Conservation (phyloP, 1,284 basidiomycete genomes). For the Apiotrichum mycotoxinovorans region DNA sequence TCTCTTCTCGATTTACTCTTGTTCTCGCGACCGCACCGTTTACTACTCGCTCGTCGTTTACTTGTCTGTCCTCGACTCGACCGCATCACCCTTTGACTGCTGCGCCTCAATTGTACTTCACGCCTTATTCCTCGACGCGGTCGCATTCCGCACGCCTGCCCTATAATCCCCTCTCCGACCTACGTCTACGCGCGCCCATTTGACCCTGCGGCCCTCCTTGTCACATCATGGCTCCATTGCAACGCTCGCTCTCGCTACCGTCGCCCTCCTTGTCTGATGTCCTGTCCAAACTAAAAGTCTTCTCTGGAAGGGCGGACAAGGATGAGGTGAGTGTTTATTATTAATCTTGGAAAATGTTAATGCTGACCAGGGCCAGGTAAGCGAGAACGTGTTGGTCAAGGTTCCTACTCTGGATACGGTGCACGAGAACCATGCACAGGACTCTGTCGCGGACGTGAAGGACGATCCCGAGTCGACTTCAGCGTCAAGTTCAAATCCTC, state of each 20-base stretch:
- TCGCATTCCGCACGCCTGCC: too few species aligned
- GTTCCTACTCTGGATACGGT: background rate
- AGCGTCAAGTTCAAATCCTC: background rate
- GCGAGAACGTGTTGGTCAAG: background rate
- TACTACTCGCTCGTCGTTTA: background rate
- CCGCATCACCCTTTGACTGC: too few species aligned
- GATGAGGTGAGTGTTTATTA: conserved; percentile 43
- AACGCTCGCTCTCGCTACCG: conserved; percentile 45
- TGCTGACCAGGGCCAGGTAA: background rate
- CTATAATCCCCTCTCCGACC: background rate
- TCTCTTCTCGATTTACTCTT: background rate
- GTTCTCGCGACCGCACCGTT: background rate
- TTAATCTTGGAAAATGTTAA: background rate
- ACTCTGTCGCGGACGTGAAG: background rate
- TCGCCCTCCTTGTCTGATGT: conserved; percentile 37
- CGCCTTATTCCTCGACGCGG: too few species aligned
- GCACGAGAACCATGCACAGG: too few species aligned
- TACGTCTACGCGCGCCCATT: too few species aligned
- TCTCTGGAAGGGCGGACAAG: conserved; percentile 44
- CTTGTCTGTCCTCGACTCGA: too few species aligned
- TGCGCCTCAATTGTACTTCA: too few species aligned
- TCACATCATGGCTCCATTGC: conserved; percentile 38
- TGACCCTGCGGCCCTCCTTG: too few species aligned
- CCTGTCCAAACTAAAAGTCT: conserved; percentile 47
- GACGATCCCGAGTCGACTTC: background rate